A percentile compares a stretch with the other conserved stretches of the same genome.
phyloP scores from a whole-genome alignment of 2,329 filamentous ascomycete species.

The Neurospora sp. region DNA sequence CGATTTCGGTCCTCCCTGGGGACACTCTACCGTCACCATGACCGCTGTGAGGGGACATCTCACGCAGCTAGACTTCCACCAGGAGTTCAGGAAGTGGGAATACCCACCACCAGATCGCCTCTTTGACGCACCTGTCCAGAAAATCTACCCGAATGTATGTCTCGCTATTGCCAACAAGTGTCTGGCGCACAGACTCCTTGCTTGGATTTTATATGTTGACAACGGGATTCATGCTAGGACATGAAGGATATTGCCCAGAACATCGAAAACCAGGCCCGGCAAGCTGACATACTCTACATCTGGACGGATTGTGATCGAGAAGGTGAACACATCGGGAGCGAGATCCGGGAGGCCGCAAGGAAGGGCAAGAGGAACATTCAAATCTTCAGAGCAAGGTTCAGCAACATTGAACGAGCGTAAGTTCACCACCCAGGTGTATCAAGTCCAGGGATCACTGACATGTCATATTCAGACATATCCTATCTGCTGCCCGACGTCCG shows the following conservation, averaged over 20 bases:
- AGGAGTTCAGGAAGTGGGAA: conserved; percentile 68
- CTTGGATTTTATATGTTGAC: neutral
- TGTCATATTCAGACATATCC: conserved; percentile 58
- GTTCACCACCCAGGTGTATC: conserved; percentile 20
- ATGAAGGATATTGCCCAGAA: conserved; percentile 77
- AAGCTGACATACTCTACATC: conserved; percentile 72
- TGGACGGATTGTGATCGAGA: conserved; percentile 99
- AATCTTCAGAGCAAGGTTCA: conserved; percentile 82
- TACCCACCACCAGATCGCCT: conserved; percentile 69
- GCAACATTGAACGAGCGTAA: conserved; percentile 86
- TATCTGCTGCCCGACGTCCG: conserved; percentile 70
- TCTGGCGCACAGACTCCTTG: conserved; percentile 5
- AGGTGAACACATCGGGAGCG: conserved; percentile 89
- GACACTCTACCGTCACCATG: conserved; percentile 78
- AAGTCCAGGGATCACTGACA: neutral
- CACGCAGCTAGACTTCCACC: conserved; percentile 66
- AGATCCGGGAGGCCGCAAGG: conserved; percentile 74
- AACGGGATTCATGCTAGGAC: conserved; percentile 40
- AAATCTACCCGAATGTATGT: conserved; percentile 55
- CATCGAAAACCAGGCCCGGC: conserved; percentile 67
- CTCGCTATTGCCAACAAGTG: neutral
- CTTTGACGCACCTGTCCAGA: conserved; percentile 71
- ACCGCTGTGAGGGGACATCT: conserved; percentile 88
- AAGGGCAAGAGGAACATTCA: conserved; percentile 65
- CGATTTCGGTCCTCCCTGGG: conserved; percentile 74